Evolutionary conservation across 805 yeast species (phyloP).

Genomic region (Debaryomyces hansenii): DNA sequence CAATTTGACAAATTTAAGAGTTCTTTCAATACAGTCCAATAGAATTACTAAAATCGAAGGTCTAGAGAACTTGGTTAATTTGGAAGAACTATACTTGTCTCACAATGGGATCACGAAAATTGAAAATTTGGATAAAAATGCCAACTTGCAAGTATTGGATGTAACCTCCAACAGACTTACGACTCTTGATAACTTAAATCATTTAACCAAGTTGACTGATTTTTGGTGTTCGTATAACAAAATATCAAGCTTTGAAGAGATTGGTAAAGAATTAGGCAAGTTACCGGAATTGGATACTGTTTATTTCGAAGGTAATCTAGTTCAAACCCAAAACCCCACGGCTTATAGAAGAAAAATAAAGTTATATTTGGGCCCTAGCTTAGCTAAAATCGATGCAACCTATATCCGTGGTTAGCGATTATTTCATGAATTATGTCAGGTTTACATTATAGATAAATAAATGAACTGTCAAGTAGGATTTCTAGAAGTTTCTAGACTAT

Average conservation of each 20-base stretch:
- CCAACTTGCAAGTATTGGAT: conserved; percentile 71
- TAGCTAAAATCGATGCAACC: conserved; percentile 90
- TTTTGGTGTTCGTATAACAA: conserved; percentile 89
- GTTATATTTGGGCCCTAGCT: conserved; percentile 66
- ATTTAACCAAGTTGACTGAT: conserved; percentile 75
- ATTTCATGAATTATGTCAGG: too few species aligned
- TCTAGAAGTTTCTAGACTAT: too few species aligned
- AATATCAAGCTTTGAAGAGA: conserved; percentile 65
- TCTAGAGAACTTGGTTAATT: conserved; percentile 62
- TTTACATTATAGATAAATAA: too few species aligned
- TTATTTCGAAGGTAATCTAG: conserved; percentile 90
- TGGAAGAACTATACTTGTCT: conserved; percentile 86
- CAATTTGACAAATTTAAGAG: conserved; percentile 58
- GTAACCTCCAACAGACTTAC: conserved; percentile 72
- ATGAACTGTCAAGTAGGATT: too few species aligned
- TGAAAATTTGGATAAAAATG: conserved; percentile 74
- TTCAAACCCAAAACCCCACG: conserved; percentile 70
- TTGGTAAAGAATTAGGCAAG: conserved; percentile 62
- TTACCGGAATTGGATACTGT: conserved; percentile 77
- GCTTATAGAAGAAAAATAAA: conserved; percentile 82
- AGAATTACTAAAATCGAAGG: conserved; percentile 78
- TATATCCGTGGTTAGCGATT: conserved; percentile 39
- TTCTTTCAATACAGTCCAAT: conserved; percentile 88
- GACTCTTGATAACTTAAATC: conserved; percentile 62
- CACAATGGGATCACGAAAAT: conserved; percentile 76